Evolutionary conservation across 2,329 filamentous ascomycete genomes (phyloP), one percentile per base, ranked within the genome.

Genomic region (Teratosphaeriaceae sp.): DNA sequence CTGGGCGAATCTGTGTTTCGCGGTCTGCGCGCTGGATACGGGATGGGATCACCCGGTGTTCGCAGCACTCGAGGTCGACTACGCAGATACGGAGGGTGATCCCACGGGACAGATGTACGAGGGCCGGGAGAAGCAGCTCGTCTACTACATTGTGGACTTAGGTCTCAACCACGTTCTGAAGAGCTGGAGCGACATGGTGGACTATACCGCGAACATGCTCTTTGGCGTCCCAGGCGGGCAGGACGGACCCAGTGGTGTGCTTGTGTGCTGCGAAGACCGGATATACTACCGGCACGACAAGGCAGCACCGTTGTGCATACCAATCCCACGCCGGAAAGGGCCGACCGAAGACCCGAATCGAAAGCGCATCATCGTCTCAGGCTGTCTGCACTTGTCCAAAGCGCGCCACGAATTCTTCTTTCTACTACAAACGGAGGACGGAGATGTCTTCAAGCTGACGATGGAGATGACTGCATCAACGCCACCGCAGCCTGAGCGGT

Each of bases 231-330:
- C 92, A 0, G 92, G 94, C 48, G 92, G 92, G 16, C 85, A 82
- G 24, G 90, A 96, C 63, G 90, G 89, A 1, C 92, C 92, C 0
- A 95, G 89, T 58, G 92, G 92, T 62, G 92, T 97, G 19, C 73
- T 98, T 19, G 90, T 97, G 4, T 98, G 94, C 57, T 87, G 86
- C 8, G 86, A 95, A 58, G 92, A 96, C 60, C 94, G 82, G 58
- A 84, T 99, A 59, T 95, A 88, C 5, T 99, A 98, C 64, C 82
- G 88, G n/a, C 92, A 97, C 64, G 94, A 89, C 19, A 95, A 95
- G 60, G 86, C 95, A 56, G 84, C 90, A 51, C 80, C 88, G 2
- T 88, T 94, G 64, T 81, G 88, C 26, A 83, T 98, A 20, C 80
- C 89, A 0, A 89, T 99, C 45, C 94, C 92, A 4, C 79, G 92